A percentile compares a stretch with the other conserved stretches of the same genome.
Conservation (phyloP, 352 stramenopile genomes). For the Pythium scleroteichum region DNA sequence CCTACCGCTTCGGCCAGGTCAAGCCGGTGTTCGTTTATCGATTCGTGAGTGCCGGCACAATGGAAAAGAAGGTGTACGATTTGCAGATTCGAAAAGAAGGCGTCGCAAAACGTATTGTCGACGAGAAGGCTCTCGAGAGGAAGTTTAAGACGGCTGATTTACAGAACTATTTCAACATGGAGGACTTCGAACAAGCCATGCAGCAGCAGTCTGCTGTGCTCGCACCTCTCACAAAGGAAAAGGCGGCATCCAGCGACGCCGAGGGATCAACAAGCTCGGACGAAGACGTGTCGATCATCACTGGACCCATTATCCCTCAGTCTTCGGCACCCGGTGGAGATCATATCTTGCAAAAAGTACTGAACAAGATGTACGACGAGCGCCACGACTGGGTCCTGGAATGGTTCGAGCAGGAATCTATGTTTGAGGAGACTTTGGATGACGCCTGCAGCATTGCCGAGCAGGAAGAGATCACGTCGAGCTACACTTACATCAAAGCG, state of each 20-base stretch:
- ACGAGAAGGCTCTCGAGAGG: slow-evolving; percentile 82
- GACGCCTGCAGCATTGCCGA: slow-evolving; percentile 70
- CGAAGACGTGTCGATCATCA: background rate
- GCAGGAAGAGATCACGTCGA: slow-evolving; percentile 75
- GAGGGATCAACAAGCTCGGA: slow-evolving; percentile 1
- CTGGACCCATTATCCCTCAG: background rate
- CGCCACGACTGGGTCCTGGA: slow-evolving; percentile 61
- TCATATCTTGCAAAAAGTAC: slow-evolving; percentile 47
- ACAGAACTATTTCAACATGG: slow-evolving; percentile 85
- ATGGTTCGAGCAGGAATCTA: slow-evolving; percentile 89
- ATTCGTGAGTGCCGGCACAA: slow-evolving; percentile 89
- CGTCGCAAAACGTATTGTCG: slow-evolving; percentile 87
- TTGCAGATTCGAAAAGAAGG: slow-evolving; percentile 90
- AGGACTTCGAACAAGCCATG: slow-evolving; percentile 77
- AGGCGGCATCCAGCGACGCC: background rate
- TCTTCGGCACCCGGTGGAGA: slow-evolving; percentile 42
- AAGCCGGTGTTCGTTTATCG: slow-evolving; percentile 93
- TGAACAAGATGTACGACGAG: slow-evolving; percentile 33
- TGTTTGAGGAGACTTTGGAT: slow-evolving; percentile 89
- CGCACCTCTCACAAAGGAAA: background rate
- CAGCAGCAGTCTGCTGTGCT: slow-evolving; percentile 37
- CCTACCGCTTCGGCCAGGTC: slow-evolving; percentile 90
- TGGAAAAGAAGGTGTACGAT: slow-evolving; percentile 94
- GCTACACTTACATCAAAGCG: slow-evolving; percentile 71
- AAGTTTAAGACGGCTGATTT: slow-evolving; percentile 83